Evolutionary conservation across 169 alveolate species (phyloP).

Genomic region (Eimeria praecox): DNA sequence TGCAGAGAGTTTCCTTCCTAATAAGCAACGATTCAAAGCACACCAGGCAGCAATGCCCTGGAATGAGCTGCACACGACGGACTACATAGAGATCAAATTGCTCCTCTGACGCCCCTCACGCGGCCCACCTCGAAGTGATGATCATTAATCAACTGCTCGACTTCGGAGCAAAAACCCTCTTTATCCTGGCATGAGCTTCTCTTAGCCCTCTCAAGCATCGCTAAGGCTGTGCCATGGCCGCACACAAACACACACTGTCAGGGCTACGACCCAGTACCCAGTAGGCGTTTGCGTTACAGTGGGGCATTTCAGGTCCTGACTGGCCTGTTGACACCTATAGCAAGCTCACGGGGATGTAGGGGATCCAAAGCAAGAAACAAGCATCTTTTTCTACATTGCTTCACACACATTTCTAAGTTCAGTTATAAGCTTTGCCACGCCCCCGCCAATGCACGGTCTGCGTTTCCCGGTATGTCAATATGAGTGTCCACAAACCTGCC

Average conservation of each 20-base stretch:
- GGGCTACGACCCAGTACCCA: no score
- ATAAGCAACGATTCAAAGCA: background rate
- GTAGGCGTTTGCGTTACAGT: background rate
- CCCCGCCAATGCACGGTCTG: background rate
- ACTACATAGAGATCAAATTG: background rate
- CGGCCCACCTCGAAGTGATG: conserved; percentile 66
- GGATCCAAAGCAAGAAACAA: background rate
- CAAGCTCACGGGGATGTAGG: background rate
- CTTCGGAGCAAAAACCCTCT: conserved; percentile 67
- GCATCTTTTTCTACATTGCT: background rate
- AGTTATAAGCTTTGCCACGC: background rate
- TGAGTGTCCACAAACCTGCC: conserved; percentile 66
- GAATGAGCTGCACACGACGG: background rate
- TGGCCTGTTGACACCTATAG: background rate
- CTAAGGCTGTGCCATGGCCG: conserved; percentile 40
- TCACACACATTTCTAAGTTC: background rate
- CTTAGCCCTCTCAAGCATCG: conserved; percentile 63
- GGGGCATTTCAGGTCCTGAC: background rate
- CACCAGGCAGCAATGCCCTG: background rate
- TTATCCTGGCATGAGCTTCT: conserved; percentile 65
- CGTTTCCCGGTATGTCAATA: background rate
- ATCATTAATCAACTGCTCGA: conserved; percentile 19
- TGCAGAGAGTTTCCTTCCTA: conserved; percentile 76
- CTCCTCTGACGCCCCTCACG: background rate
- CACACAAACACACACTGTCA: conserved; percentile 3